Evolutionary conservation across 2,329 filamentous ascomycete genomes (phyloP).

Genomic region (Drechslerella stenobrocha): DNA sequence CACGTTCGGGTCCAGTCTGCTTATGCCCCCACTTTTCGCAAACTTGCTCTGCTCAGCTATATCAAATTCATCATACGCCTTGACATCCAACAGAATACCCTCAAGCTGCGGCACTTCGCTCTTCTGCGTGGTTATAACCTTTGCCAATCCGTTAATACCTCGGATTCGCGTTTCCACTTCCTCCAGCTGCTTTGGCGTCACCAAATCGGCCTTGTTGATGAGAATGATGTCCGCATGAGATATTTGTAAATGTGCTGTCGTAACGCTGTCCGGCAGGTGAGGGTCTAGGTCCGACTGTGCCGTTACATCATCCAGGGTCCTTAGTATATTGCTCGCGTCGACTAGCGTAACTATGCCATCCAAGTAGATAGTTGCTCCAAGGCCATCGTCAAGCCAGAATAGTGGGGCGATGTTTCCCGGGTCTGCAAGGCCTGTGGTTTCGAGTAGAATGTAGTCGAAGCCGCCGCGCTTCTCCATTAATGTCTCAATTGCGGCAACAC

Average conservation of each 20-base stretch:
- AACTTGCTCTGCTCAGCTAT: slow-evolving; percentile 54
- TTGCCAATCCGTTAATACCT: slow-evolving; percentile 88
- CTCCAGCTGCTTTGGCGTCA: slow-evolving; percentile 70
- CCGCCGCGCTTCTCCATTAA: slow-evolving; percentile 90
- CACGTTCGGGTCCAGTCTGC: slow-evolving; percentile 86
- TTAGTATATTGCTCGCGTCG: slow-evolving; percentile 88
- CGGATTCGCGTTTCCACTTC: slow-evolving; percentile 70
- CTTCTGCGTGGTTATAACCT: slow-evolving; percentile 77
- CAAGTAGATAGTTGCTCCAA: slow-evolving; percentile 92
- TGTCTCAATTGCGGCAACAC: slow-evolving; percentile 91
- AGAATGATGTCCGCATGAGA: slow-evolving; percentile 95
- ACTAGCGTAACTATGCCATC: slow-evolving; percentile 96
- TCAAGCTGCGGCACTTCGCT: slow-evolving; percentile 80
- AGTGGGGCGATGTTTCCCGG: slow-evolving; percentile 92
- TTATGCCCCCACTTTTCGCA: slow-evolving; percentile 72
- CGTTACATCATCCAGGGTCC: slow-evolving; percentile 71
- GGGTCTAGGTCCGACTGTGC: slow-evolving; percentile 58
- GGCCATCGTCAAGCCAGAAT: slow-evolving; percentile 96
- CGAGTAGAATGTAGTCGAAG: slow-evolving; percentile 96
- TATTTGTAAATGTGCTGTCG: slow-evolving; percentile 92
- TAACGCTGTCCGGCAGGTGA: slow-evolving; percentile 61
- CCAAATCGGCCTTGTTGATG: slow-evolving; percentile 89
- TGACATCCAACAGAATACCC: slow-evolving; percentile 82
- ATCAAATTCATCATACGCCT: slow-evolving; percentile 85
- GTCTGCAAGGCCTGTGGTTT: slow-evolving; percentile 93